Percentiles rank a stretch among this genome's conserved stretches.
These are phyloP conservation scores for Yamadazyma dendronema DNA, from an alignment of 1,139 yeast species.

Conservation along the genomic window DNA sequence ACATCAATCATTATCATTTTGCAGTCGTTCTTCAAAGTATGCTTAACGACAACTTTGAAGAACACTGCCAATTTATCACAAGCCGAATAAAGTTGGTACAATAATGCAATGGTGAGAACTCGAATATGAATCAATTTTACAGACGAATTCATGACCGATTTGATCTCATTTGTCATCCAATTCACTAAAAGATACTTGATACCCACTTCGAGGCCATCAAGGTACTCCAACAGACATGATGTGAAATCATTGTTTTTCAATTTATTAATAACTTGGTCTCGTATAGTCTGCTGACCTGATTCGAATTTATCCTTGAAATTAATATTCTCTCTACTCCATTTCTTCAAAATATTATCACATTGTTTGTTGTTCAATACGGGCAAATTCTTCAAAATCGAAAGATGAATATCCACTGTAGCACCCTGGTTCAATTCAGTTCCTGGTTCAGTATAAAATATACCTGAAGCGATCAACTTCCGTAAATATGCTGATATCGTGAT, in stretches of 20 bases:
- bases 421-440: constrained; percentile 17
- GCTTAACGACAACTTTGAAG: constrained; percentile 38
- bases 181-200: constrained; percentile 42
- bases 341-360: constrained; percentile 47
- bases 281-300: constrained; percentile 26
- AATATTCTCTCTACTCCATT: constrained; percentile 33
- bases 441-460: constrained; percentile 58
- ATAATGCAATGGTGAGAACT: constrained; percentile 28
- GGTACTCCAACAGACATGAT: constrained; percentile 16
- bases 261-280: constrained; percentile 23
- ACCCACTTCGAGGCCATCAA: constrained; percentile 29
- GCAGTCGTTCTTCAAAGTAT: constrained; percentile 40
- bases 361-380: constrained; percentile 54
- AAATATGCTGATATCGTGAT: constrained; percentile 67
- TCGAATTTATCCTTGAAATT: constrained; percentile 35
- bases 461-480: constrained; percentile 79
- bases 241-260: constrained; percentile 17
- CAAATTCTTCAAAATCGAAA: constrained; percentile 50
- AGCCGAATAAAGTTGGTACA: constrained; percentile 32
- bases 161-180: constrained; percentile 43
- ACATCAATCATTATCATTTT: constrained; percentile 41
- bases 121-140: constrained; percentile 39
- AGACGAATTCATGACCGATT: constrained; percentile 27
- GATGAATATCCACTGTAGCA: constrained; percentile 41
- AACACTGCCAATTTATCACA: constrained; percentile 42